Evolutionary conservation across 345 rosid genomes (phyloP).

Genomic region (Orychophragmus violaceus): DNA sequence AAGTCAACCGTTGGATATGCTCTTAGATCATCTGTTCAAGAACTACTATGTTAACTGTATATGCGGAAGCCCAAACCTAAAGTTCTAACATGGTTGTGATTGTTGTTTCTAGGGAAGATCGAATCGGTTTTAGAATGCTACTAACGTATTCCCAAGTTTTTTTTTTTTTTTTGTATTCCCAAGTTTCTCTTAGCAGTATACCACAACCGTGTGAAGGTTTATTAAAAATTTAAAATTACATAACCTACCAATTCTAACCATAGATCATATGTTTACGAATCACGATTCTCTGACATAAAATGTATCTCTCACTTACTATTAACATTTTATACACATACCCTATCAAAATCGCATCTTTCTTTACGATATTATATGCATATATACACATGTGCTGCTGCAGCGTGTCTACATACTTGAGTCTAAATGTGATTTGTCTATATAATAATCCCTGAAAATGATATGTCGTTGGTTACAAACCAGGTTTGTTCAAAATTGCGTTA

Average conservation of each 20-base stretch:
- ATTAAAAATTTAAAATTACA: background rate
- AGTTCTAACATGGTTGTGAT: too few species aligned
- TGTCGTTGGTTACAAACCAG: slow-evolving; percentile 22
- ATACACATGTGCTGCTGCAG: slow-evolving; percentile 11
- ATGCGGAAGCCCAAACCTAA: too few species aligned
- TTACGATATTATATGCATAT: background rate
- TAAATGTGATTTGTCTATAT: slow-evolving; percentile 8
- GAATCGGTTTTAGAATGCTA: too few species aligned
- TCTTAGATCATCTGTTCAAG: too few species aligned
- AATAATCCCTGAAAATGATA: slow-evolving; percentile 14
- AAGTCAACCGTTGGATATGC: too few species aligned
- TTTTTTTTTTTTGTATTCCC: too few species aligned
- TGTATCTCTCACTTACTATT: slow-evolving; percentile 5
- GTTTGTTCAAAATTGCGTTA: too few species aligned
- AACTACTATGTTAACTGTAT: too few species aligned
- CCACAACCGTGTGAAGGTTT: too few species aligned
- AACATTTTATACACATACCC: background rate
- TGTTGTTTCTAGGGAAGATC: too few species aligned
- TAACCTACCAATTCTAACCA: slow-evolving; percentile 4
- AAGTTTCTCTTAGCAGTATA: too few species aligned
- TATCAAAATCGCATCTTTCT: slow-evolving; percentile 9
- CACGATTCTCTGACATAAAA: background rate
- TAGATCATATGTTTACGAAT: background rate
- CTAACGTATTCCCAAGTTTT: too few species aligned
- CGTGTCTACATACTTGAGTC: slow-evolving; percentile 20